Base-by-base conservation (phyloP, 108 stramenopile species). In the Stephanodiscus minutulus region DNA sequence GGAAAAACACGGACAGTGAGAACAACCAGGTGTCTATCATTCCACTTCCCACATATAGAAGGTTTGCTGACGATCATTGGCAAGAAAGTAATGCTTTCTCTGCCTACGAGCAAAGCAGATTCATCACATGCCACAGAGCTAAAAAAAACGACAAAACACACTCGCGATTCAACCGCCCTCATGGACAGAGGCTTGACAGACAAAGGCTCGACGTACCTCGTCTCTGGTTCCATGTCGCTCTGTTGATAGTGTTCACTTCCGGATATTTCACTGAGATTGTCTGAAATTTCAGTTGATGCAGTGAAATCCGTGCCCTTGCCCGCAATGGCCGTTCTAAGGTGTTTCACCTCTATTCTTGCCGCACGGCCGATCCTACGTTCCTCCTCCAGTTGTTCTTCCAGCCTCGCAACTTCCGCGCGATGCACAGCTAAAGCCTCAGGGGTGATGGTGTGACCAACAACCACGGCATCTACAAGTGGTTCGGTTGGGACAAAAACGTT, bases 291-390 rank as follows among this genome's bases (percentile, higher is more conserved):
- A 36, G 77, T 61, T 7, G 82, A 61, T 82, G 77, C 54, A 87
- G 80, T 58, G 22, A 55, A 86, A 63, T 87, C 82, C n/a, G 90
- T 87, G 27, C 82, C 72, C 66, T 91, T 90, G 55, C 82, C 79
- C 44, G 87, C 91, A 46, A 91, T 79, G 18, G 85, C 83, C 4
- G 94, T 87, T 9, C 90, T 84, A 41, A 95, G 75, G 58, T 83
- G 83, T 44, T 90, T 95, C 55, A 95, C 85, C 66, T 95, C 90
- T 10, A 80, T 88, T 66, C 89, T 88, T 20, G 90, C 88, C 29
- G 87, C 90, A 29, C 82, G 87, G 20, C 88, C 85, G 49, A 77
- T 77, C 44, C 71, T 84, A 50, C 86, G 68, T 74, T 95, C 94
- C 37, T 82, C 88, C 63, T 89, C 84, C 24, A 95, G 73, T 67